phyloP scores from a whole-genome alignment of 345 rosid genomes.

The Brassica incana region DNA sequence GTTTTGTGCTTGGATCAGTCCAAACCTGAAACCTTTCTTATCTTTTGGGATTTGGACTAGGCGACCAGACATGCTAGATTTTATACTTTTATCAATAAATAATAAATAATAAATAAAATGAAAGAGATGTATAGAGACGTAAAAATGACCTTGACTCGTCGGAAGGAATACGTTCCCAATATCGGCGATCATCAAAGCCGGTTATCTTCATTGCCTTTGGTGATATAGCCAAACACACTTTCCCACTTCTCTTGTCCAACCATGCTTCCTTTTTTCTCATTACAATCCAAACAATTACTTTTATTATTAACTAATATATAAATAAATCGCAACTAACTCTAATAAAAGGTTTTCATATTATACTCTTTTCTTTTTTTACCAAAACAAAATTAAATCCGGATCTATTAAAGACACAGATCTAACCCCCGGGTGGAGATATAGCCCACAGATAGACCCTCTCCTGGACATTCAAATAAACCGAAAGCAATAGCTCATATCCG shows the following conservation, averaged over 20 bases:
- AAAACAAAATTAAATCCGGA: too few species aligned
- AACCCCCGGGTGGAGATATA: too few species aligned
- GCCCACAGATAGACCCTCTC: too few species aligned
- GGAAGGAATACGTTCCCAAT: conserved; percentile 75
- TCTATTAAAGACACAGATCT: too few species aligned
- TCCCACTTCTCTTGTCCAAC: conserved; percentile 79
- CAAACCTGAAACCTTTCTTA: background rate
- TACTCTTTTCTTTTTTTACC: background rate
- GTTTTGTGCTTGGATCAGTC: background rate
- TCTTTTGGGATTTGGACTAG: background rate
- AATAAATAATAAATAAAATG: background rate
- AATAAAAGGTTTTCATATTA: background rate
- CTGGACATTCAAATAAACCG: too few species aligned
- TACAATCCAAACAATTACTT: conserved; percentile 29
- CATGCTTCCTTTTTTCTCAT: conserved; percentile 55
- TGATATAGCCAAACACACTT: conserved; percentile 64
- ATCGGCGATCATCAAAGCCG: conserved; percentile 86
- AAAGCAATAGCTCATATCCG: too few species aligned
- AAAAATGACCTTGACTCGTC: conserved; percentile 76
- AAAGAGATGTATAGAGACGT: background rate
- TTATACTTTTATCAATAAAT: background rate
- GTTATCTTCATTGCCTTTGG: conserved; percentile 80
- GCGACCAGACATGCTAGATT: background rate
- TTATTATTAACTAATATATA: conserved; percentile 2
- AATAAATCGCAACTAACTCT: conserved; percentile 8